phyloP scores from a whole-genome alignment of 768 basidiomycete genomes.

The Tulasnella sp. region DNA sequence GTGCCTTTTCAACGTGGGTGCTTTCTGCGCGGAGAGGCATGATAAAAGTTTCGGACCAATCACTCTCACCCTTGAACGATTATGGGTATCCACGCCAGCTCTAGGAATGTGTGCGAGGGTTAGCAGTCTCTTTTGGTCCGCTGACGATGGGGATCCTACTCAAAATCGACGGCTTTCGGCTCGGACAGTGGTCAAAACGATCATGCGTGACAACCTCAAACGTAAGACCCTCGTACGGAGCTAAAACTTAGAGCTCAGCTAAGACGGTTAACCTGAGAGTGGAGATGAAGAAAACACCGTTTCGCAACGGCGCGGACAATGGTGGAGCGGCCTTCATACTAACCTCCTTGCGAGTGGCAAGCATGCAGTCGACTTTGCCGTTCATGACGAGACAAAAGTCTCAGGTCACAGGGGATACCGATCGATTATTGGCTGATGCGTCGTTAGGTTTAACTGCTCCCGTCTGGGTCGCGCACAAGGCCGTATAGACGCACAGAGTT shows the following conservation, averaged over 20 bases:
- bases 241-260: slow-evolving; percentile 12
- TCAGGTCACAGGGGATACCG: slow-evolving; percentile 2
- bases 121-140: not conserved
- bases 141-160: slow-evolving; percentile 2
- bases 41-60: not conserved
- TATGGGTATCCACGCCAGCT: not conserved
- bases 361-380: slow-evolving; percentile 1
- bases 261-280: slow-evolving; percentile 7
- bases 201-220: not conserved
- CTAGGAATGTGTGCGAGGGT: not conserved
- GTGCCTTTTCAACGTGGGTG: slow-evolving; percentile 11
- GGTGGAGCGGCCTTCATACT: not conserved
- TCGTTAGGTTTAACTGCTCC: slow-evolving; percentile 13
- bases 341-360: not conserved
- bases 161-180: slow-evolving; percentile 13
- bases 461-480: not conserved
- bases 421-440: slow-evolving; percentile 3
- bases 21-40: not conserved
- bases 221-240: not conserved
- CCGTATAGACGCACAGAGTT: slow-evolving; percentile 21
- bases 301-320: not conserved
- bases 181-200: not conserved
- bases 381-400: not conserved
- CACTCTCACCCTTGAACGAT: not conserved
- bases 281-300: slow-evolving; percentile 15